A percentile compares a stretch with the other conserved stretches of the same genome.
phyloP scores from a whole-genome alignment of 176 grass and related monocot species.

The Luzula sylvatica region DNA sequence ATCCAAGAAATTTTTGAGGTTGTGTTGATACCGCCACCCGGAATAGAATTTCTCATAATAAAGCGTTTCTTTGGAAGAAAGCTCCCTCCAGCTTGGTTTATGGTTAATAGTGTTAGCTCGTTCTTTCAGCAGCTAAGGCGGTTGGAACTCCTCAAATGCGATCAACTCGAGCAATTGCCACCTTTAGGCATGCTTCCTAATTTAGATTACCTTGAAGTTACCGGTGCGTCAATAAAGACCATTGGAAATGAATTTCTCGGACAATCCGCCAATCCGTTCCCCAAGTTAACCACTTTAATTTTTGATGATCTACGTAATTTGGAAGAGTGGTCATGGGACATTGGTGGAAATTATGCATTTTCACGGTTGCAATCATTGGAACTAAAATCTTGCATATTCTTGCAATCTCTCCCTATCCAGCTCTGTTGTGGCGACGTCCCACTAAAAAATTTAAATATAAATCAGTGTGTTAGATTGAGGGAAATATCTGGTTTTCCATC shows the following conservation, averaged over 20 bases:
- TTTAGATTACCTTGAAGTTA: too few relatives aligned
- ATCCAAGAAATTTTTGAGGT: neutral
- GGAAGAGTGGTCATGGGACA: neutral
- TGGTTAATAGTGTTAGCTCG: too few relatives aligned
- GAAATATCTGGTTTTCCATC: neutral
- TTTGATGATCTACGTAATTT: neutral
- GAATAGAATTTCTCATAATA: neutral
- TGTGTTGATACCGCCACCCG: neutral
- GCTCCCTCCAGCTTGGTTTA: neutral
- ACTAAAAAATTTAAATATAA: neutral
- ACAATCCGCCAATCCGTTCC: neutral
- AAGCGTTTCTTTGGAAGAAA: neutral
- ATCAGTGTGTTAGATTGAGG: neutral
- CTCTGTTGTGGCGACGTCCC: neutral
- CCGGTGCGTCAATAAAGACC: neutral
- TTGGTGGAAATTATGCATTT: too few relatives aligned
- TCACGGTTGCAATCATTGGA: neutral
- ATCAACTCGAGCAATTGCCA: neutral
- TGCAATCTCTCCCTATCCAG: neutral
- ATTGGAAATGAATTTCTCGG: neutral
- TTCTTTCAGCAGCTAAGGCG: neutral
- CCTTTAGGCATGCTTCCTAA: neutral
- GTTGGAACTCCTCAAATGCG: neutral
- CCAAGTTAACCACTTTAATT: neutral
- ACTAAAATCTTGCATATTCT: neutral